phyloP scores from a whole-genome alignment of 129 eudicot genomes.

The Flaveria sonorensis region DNA sequence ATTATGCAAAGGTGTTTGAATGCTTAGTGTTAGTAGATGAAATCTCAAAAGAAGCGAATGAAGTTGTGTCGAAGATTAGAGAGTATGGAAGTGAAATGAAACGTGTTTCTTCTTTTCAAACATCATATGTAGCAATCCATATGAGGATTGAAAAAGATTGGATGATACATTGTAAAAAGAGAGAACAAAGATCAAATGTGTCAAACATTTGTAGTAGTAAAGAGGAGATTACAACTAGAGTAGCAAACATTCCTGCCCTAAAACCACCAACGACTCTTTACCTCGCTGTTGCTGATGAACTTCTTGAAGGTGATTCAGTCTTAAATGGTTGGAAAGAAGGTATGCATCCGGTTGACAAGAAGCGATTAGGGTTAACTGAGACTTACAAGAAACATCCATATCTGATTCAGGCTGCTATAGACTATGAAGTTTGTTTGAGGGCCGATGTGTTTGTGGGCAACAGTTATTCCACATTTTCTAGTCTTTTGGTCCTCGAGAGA shows the following conservation, averaged over 20 bases:
- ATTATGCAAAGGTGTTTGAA: conserved; percentile 78
- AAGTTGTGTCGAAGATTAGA: conserved; percentile 65
- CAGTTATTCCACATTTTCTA: conserved; percentile 94
- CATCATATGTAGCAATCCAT: conserved; percentile 83
- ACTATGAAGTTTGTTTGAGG: conserved; percentile 88
- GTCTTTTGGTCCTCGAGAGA: conserved; percentile 87
- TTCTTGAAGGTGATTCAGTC: conserved; percentile 72
- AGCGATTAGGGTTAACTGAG: conserved; percentile 59
- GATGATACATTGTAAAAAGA: conserved; percentile 96
- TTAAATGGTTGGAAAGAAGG: conserved; percentile 75
- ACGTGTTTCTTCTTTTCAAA: conserved; percentile 12
- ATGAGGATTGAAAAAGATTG: conserved; percentile 98
- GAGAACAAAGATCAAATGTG: conserved; percentile 58
- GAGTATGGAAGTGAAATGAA: conserved; percentile 42
- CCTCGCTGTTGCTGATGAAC: conserved; percentile 86
- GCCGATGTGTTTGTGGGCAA: conserved; percentile 89
- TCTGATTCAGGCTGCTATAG: conserved; percentile 87
- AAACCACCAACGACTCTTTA: conserved; percentile 57
- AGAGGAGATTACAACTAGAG: conserved; percentile 71
- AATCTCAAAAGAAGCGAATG: conserved; percentile 66
- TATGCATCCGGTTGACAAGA: conserved; percentile 73
- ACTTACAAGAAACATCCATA: conserved; percentile 68
- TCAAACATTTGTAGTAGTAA: conserved; percentile 83
- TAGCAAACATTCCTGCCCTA: conserved; percentile 51
- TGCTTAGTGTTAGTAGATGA: conserved; percentile 82